Evolutionary conservation across 2,329 filamentous ascomycete genomes (phyloP), one percentile per base, ranked within the genome.

Genomic region (Alternaria sp.): DNA sequence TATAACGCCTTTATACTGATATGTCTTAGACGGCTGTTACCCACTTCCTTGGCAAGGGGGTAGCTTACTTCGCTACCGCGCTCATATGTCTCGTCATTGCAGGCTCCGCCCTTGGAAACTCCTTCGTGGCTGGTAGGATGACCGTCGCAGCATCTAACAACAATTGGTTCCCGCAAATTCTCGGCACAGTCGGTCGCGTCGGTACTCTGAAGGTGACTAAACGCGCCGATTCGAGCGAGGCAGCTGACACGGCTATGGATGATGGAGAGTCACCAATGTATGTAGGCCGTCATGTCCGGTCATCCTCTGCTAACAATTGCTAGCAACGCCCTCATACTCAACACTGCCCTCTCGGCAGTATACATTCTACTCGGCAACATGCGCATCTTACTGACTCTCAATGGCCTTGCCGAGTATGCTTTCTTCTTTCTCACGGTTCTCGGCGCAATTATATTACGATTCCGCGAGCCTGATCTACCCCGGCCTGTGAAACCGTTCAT

Each of bases 361-460:
- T 90, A 90, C 73, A 88, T 90, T 45, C 76, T 89, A 0, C 78
- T 89, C 0, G 88, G 88, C 7, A 87, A 85, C 73, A 90, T 90
- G 81, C 85, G 88, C 17, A 85, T 87, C 1, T 82, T 90, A 0
- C 76, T 90, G 10, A 90, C 88, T 0, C 86, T 80, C 40, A 80
- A 80, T 26, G 77, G 77, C 1, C 69, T 80, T 8, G 76, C 73
- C 1, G 77, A 79, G 51, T 90, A 88, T 67, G 85, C 87, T 0
- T 90, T 90, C 77, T 90, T 90, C 81, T 89, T 90, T 74, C 79
- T 90, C 11, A 87, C 88, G 0, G 87, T 90, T 0, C 71, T 89
- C 0, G 88, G 88, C 0, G 87, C 86, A 2, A 82, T 90, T 6
- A 79, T 89, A 8, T 73, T 90, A 49, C 83, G 88, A 3, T 84